phyloP scores from a whole-genome alignment of 306 rosid species.

The Prunus padus region DNA sequence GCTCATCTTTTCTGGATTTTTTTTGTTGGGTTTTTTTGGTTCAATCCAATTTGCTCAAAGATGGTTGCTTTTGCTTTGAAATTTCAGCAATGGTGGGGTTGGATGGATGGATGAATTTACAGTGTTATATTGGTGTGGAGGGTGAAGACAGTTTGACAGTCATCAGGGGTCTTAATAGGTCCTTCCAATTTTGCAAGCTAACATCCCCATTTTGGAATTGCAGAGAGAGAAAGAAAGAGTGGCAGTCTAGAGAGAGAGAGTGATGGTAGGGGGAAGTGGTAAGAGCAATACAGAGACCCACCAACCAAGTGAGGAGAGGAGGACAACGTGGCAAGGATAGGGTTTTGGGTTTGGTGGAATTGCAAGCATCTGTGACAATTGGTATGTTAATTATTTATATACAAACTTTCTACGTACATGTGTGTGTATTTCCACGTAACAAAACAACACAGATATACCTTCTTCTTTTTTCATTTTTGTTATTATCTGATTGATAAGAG shows the following conservation, averaged over 20 bases:
- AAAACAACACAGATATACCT: no score
- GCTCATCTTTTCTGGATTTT: constrained; percentile 30
- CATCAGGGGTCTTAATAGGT: neutral
- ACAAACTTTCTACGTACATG: neutral
- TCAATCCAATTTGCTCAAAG: neutral
- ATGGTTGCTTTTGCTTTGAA: neutral
- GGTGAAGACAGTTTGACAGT: neutral
- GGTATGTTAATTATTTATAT: neutral
- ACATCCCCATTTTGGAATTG: neutral
- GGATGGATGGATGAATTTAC: neutral
- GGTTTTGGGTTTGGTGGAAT: constrained; percentile 22
- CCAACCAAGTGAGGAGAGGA: neutral
- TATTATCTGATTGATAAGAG: no score
- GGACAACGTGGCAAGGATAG: constrained; percentile 28
- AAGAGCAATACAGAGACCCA: neutral
- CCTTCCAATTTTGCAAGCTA: neutral
- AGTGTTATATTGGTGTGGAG: neutral
- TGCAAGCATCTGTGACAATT: neutral
- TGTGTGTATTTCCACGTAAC: no score
- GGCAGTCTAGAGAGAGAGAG: neutral
- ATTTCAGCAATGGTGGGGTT: neutral
- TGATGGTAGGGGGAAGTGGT: neutral
- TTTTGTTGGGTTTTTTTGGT: neutral
- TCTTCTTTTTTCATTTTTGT: no score
- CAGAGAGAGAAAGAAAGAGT: neutral